Evolutionary conservation across 75 land plant species (phyloP), one percentile per base, ranked within the genome.

Genomic region (Sequoia sempervirens): DNA sequence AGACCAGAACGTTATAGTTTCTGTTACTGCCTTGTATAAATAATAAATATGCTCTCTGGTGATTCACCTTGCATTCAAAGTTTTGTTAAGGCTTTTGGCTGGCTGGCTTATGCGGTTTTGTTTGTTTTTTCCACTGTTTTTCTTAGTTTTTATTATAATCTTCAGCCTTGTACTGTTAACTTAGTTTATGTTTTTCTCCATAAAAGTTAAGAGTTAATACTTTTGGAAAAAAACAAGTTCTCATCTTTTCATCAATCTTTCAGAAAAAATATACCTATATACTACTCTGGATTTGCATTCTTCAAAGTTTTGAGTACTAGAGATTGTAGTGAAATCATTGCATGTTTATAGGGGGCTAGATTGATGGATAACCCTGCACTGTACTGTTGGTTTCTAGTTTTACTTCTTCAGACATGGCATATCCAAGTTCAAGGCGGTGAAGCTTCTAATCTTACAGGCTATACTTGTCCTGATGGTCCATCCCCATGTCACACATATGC

Each of bases 401-500:
- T 45, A n/a, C 45, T n/a, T 41, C 52, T 78, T 26, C 80, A 78
- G 46, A 12, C 17, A 78, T 78, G 45, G 47, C 80, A 78, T 78
- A 45, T n/a, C 80, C 80, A 78, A 78, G 80, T 32, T 11, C 80
- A 78, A 8, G 36, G 73, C 36, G n/a, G 15, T 3, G n/a, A 4
- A n/a, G 46, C 4, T 43, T 43, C 47, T 2, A 45, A 78, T 78
- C 47, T 45, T 26, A 43, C 52, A 43, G 45, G 80, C 52, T n/a
- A 45, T n/a, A 26, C n/a, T 26, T 78, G 32, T 5, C 20, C 34
- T 28, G 80, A 84, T 26, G 70, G 83, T 1, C 15, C 81, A n/a
- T 7, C 87, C 11, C 64, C 86, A 2, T 90, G 90, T 80, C 12
- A 80, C 3, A 84, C 93, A 36, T 88, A 84, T 36, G 88, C 85